These are phyloP conservation scores for Cercospora sp. DNA, from an alignment of 2,329 filamentous ascomycete genomes.

Conservation along the genomic window DNA sequence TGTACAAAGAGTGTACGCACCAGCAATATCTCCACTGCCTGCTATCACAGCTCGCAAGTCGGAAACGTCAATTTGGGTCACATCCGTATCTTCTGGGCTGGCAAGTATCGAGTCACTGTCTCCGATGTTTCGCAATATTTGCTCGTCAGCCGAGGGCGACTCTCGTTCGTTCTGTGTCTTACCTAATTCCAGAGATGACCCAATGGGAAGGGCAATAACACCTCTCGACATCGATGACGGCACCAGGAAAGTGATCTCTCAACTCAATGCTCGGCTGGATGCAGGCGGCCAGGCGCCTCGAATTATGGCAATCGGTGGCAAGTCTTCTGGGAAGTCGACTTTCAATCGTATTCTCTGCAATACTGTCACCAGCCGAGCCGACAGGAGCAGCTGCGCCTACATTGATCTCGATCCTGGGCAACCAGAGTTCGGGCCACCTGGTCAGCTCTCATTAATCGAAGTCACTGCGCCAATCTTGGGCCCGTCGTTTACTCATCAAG, in stretches of 20 bases:
- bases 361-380: conserved; percentile 57
- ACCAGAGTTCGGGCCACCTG: conserved; percentile 70
- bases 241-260: conserved; percentile 41
- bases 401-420: conserved; percentile 77
- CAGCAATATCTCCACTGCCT: conserved; percentile 68
- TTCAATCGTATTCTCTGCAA: conserved; percentile 68
- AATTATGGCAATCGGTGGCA: conserved; percentile 66
- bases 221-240: conserved; percentile 33
- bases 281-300: conserved; percentile 32
- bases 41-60: conserved; percentile 55
- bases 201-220: conserved; percentile 29
- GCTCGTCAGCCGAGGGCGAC: conserved; percentile 52
- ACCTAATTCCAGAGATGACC: conserved; percentile 31
- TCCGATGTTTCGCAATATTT: conserved; percentile 66
- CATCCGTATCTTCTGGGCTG: conserved; percentile 53
- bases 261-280: conserved; percentile 43
- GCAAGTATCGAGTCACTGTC: conserved; percentile 60
- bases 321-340: conserved; percentile 74
- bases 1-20: conserved; percentile 60
- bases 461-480: conserved; percentile 63
- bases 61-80: conserved; percentile 58
- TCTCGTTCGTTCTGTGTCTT: conserved; percentile 39
- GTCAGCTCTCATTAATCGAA: conserved; percentile 67
- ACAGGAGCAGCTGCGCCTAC: conserved; percentile 45
- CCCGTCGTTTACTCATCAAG: conserved; percentile 66